phyloP scores from a whole-genome alignment of 352 stramenopile genomes.

The Globisporangium solare region DNA sequence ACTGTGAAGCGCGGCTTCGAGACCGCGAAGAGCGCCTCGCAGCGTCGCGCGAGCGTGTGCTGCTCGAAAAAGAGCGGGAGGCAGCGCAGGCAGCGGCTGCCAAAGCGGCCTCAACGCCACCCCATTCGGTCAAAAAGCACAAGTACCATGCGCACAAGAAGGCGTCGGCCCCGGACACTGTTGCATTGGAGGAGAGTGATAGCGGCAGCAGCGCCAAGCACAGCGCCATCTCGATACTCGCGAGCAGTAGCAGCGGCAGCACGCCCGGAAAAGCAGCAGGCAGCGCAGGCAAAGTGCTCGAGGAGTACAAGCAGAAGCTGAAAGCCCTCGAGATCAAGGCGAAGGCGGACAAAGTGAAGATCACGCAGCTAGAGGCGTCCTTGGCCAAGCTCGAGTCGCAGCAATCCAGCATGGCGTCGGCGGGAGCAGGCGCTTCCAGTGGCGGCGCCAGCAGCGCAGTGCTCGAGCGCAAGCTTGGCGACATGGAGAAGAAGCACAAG shows the following conservation, averaged over 20 bases:
- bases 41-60: constrained; percentile 10
- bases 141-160: constrained; percentile 12
- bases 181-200: not conserved
- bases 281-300: constrained; percentile 23
- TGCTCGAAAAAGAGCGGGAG: constrained; percentile 11
- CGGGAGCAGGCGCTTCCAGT: constrained; percentile 13
- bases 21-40: constrained; percentile 26
- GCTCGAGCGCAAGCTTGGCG: constrained; percentile 55
- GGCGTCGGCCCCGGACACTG: constrained; percentile 5
- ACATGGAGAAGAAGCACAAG: constrained; percentile 81
- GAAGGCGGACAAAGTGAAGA: constrained; percentile 67
- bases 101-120: constrained; percentile 4
- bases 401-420: constrained; percentile 14
- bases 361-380: constrained; percentile 70
- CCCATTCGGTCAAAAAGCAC: not conserved
- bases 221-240: too few species aligned
- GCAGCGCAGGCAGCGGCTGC: not conserved
- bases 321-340: constrained; percentile 56
- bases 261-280: not conserved
- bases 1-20: constrained; percentile 30
- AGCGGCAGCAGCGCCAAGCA: constrained; percentile 4
- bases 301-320: constrained; percentile 76
- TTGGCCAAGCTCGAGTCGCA: constrained; percentile 52
- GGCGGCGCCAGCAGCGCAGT: constrained; percentile 17
- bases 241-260: not conserved